A percentile compares a stretch with the other conserved stretches of the same genome.
Conservation (phyloP, 495 filamentous ascomycete genomes). For the Daldinia vernicosa region DNA sequence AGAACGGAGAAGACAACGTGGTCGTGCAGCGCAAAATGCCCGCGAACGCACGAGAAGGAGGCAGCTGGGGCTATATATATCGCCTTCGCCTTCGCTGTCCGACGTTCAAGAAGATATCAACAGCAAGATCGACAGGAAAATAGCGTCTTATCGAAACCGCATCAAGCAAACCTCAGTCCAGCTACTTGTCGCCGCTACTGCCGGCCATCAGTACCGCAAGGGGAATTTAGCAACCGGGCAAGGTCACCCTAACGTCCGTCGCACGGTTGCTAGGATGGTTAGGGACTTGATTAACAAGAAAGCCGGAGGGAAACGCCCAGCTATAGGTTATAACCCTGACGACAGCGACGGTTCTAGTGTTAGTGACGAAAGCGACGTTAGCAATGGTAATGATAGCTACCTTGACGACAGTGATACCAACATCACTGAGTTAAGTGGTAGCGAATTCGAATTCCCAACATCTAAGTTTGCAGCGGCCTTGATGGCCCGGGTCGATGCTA, state of each 20-base stretch:
- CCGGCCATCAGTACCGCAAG: constrained; percentile 32
- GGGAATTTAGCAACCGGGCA: constrained; percentile 18
- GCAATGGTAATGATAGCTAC: neutral
- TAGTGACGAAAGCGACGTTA: neutral
- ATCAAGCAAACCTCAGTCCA: constrained; percentile 32
- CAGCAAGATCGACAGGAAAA: neutral
- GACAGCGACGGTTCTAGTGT: neutral
- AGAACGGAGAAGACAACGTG: neutral
- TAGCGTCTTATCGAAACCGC: constrained; percentile 15
- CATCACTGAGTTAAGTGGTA: neutral
- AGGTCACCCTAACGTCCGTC: constrained; percentile 6
- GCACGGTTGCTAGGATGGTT: constrained; percentile 20
- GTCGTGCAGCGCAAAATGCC: neutral
- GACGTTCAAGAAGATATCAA: neutral
- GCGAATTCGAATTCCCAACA: neutral
- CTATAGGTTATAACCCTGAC: no score
- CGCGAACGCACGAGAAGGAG: neutral
- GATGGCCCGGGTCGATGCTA: neutral
- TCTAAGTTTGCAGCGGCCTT: constrained; percentile 9
- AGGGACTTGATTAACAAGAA: constrained; percentile 29
- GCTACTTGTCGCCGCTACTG: constrained; percentile 36
- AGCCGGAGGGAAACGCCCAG: neutral
- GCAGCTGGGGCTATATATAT: neutral
- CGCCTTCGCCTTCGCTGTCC: constrained; percentile 18
- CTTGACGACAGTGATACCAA: neutral